Conservation (phyloP, 2,329 filamentous ascomycete genomes). For the Colletotrichum spaethianum region DNA sequence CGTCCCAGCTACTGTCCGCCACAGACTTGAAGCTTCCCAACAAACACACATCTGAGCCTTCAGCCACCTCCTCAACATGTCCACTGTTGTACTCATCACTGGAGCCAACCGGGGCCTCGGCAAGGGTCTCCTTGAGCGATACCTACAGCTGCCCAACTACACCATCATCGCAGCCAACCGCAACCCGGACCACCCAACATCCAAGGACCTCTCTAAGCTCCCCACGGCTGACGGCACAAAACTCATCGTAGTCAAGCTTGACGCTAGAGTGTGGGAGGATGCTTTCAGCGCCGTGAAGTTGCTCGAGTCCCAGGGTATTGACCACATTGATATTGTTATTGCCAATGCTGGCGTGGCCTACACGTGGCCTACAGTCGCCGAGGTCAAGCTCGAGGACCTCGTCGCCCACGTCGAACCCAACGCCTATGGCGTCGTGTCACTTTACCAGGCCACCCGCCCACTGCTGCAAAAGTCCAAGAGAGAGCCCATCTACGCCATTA, state of each 20-base stretch:
- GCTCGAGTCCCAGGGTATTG: slow-evolving; percentile 53
- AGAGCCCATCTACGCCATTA: slow-evolving; percentile 6
- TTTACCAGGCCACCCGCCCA: slow-evolving; percentile 46
- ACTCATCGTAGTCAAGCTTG: slow-evolving; percentile 56
- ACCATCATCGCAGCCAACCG: slow-evolving; percentile 58
- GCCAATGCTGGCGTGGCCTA: slow-evolving; percentile 64
- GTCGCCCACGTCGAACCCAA: slow-evolving; percentile 58
- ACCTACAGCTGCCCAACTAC: slow-evolving; percentile 69
- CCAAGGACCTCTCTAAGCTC: slow-evolving; percentile 45
- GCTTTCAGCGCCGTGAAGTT: slow-evolving; percentile 50
- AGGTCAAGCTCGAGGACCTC: slow-evolving; percentile 54
- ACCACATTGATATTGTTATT: slow-evolving; percentile 64
- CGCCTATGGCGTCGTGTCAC: slow-evolving; percentile 28
- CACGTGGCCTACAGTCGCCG: slow-evolving; percentile 49
- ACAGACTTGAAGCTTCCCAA: no score
- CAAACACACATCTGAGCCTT: no score
- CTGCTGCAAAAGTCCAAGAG: slow-evolving; percentile 44
- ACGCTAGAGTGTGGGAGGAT: slow-evolving; percentile 52
- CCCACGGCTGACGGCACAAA: slow-evolving; percentile 52
- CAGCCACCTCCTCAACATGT: slow-evolving; percentile 1
- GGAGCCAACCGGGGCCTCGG: slow-evolving; percentile 58
- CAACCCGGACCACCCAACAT: slow-evolving; percentile 46
- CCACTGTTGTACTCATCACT: slow-evolving; percentile 48
- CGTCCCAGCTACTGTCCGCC: no score
- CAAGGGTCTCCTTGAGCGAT: slow-evolving; percentile 50